A percentile compares a stretch with the other conserved stretches of the same genome.
Conservation (phyloP, 2,329 filamentous ascomycete genomes). For the Leptographium flavum region DNA sequence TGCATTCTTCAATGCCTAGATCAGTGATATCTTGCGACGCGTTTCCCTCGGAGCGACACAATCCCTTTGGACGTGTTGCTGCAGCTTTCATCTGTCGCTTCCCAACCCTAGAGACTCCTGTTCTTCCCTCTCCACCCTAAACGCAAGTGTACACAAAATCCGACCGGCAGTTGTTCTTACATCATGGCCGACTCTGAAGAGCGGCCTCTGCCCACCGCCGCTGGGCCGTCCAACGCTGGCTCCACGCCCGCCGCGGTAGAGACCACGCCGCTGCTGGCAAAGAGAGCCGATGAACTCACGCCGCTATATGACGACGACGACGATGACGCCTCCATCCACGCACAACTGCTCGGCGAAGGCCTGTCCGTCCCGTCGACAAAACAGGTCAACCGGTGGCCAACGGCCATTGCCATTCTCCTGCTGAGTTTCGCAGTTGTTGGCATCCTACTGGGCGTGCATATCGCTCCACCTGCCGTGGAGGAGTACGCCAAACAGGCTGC, state of each 20-base stretch:
- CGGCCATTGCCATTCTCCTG: constrained; percentile 54
- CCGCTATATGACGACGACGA: constrained; percentile 3
- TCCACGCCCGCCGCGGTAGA: constrained; percentile 18
- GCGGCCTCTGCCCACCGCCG: constrained; percentile 25
- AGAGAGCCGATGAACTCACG: constrained; percentile 3
- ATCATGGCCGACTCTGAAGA: constrained; percentile 29
- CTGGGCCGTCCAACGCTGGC: neutral
- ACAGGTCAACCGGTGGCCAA: constrained; percentile 53
- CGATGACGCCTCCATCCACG: constrained; percentile 18
- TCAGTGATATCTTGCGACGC: no score
- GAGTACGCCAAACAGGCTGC: constrained; percentile 71
- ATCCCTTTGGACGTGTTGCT: neutral
- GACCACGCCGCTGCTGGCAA: constrained; percentile 36
- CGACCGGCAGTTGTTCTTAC: neutral
- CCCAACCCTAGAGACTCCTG: neutral
- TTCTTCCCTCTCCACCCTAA: neutral
- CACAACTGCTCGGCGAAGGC: constrained; percentile 11
- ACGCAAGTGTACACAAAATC: neutral
- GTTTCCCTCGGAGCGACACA: neutral
- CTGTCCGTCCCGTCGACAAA: constrained; percentile 14
- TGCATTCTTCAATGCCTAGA: neutral
- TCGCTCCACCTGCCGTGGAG: constrained; percentile 66
- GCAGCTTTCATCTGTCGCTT: neutral
- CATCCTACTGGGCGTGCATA: constrained; percentile 67
- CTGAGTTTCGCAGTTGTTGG: constrained; percentile 48